phyloP scores from a whole-genome alignment of 192 early-diverging fungal genomes.

The Coemansia sp. region DNA sequence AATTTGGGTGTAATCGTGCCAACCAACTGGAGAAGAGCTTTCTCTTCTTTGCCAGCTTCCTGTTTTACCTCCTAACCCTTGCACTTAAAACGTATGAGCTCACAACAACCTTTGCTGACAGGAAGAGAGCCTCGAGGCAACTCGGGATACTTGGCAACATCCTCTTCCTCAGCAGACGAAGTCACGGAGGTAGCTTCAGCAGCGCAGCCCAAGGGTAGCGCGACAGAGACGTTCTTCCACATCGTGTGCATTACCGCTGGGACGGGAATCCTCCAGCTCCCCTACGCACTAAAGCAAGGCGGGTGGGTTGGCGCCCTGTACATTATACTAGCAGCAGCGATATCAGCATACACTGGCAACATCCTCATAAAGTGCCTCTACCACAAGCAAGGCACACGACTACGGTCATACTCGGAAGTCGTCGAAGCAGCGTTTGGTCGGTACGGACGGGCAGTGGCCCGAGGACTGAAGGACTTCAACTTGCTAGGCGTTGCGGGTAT shows the following conservation, averaged over 20 bases:
- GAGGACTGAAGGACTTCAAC: constrained; percentile 62
- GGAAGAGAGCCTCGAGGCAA: neutral
- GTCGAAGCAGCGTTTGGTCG: constrained; percentile 73
- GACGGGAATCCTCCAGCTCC: constrained; percentile 80
- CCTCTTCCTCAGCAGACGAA: neutral
- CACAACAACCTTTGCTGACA: neutral
- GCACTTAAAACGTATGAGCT: neutral
- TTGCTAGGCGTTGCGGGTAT: constrained; percentile 68
- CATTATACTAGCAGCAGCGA: constrained; percentile 68
- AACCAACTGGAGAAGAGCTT: neutral
- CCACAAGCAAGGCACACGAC: constrained; percentile 61
- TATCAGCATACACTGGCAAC: constrained; percentile 71
- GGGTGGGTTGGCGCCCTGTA: constrained; percentile 80
- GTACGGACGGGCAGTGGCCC: constrained; percentile 60
- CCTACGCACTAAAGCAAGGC: constrained; percentile 72
- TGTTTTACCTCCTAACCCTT: too few relatives aligned
- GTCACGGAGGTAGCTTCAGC: neutral
- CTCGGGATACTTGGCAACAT: neutral
- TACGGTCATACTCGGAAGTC: constrained; percentile 66
- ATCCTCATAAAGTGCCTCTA: constrained; percentile 77
- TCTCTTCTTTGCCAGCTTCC: neutral
- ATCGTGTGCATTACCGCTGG: constrained; percentile 75
- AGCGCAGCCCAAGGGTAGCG: constrained; percentile 25
- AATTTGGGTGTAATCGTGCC: neutral
- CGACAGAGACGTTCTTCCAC: constrained; percentile 50